phyloP scores from a whole-genome alignment of 306 rosid species.

The Begonia loranthoides region DNA sequence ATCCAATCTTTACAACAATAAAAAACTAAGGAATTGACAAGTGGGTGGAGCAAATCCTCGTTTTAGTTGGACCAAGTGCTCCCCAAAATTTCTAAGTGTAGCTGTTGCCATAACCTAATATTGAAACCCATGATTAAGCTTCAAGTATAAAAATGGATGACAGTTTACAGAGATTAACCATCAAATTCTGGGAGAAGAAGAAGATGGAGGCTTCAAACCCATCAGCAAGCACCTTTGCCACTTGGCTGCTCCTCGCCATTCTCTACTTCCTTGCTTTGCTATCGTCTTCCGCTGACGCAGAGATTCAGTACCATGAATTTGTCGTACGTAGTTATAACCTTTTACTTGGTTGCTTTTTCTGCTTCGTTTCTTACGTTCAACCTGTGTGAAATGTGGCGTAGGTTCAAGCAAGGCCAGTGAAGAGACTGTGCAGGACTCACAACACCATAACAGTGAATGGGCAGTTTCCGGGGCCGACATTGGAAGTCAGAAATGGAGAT shows the following conservation, averaged over 20 bases:
- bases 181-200: slow-evolving; percentile 4
- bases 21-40: neutral
- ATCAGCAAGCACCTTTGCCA: too few relatives aligned
- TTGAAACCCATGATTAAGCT: slow-evolving; percentile 10
- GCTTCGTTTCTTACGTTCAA: neutral
- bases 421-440: slow-evolving; percentile 78
- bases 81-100: slow-evolving; percentile 11
- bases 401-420: slow-evolving; percentile 46
- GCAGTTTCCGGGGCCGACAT: slow-evolving; percentile 71
- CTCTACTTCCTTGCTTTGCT: slow-evolving; percentile 25
- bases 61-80: slow-evolving; percentile 32
- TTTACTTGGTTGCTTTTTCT: neutral
- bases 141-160: slow-evolving; percentile 33
- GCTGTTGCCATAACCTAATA: slow-evolving; percentile 30
- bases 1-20: too few relatives aligned
- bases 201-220: slow-evolving; percentile 30
- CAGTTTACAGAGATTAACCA: slow-evolving; percentile 11
- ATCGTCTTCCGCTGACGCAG: slow-evolving; percentile 27
- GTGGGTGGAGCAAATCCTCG: slow-evolving; percentile 86
- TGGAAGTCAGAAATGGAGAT: slow-evolving; percentile 57
- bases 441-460: slow-evolving; percentile 60
- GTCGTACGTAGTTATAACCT: slow-evolving; percentile 28
- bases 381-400: slow-evolving; percentile 8
- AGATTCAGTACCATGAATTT: slow-evolving; percentile 63
- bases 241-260: slow-evolving; percentile 25